Conservation (phyloP, 192 early-diverging fungal genomes). For the Coemansia sp. region DNA sequence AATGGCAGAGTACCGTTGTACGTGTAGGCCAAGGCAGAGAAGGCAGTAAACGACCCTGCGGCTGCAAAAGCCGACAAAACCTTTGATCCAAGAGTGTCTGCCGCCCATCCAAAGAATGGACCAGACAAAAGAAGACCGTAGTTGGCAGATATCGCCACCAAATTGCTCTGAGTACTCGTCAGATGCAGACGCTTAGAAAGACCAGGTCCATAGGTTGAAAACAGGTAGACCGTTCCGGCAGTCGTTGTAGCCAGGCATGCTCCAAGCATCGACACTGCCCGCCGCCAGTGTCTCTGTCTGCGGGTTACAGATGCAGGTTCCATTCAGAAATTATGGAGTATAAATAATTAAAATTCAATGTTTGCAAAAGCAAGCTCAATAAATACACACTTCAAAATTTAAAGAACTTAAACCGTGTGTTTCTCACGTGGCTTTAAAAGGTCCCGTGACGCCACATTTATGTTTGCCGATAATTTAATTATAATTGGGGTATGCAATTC, state of each 20-base stretch:
- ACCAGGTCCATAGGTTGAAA: conserved; percentile 60
- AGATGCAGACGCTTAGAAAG: conserved; percentile 52
- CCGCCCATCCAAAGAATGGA: conserved; percentile 57
- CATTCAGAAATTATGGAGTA: no score
- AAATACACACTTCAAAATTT: no score
- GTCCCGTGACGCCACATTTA: no score
- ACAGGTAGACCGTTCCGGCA: conserved; percentile 66
- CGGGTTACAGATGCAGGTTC: conserved; percentile 11
- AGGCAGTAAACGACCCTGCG: conserved; percentile 33
- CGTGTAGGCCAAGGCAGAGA: conserved; percentile 45
- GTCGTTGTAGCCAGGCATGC: conserved; percentile 51
- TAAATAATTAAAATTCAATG: no score
- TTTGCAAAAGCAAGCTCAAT: no score
- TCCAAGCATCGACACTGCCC: conserved; percentile 48
- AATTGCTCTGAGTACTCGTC: conserved; percentile 58
- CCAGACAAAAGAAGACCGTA: conserved; percentile 63
- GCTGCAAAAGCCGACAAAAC: conserved; percentile 41
- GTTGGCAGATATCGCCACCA: conserved; percentile 62
- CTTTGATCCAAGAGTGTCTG: conserved; percentile 52
- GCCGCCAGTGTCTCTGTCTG: conserved; percentile 35
- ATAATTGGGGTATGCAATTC: no score
- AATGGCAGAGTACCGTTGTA: conserved; percentile 30
- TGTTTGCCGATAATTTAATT: no score
- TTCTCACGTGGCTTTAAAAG: no score
- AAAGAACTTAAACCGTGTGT: no score